Percentiles rank a stretch among this genome's conserved stretches.
Evolutionary conservation across 331 rosid species (phyloP).

Genomic region (Cydonia oblonga): DNA sequence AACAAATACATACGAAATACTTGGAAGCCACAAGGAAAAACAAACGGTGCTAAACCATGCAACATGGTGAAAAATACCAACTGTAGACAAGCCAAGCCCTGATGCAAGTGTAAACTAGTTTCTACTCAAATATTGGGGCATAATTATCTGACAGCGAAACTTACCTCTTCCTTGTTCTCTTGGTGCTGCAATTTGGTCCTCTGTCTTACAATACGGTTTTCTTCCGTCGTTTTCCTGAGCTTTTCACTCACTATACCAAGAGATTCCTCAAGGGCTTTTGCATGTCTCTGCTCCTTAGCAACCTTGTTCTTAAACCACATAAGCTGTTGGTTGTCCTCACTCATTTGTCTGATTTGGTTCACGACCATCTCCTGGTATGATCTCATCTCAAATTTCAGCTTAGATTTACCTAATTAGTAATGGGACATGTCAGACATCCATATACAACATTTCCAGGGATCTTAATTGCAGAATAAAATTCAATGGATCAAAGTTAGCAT

Average conservation of each 20-base stretch:
- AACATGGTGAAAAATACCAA: background rate
- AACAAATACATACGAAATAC: background rate
- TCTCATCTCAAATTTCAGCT: conserved; percentile 60
- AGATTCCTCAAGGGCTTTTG: conserved; percentile 47
- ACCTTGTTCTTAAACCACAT: conserved; percentile 46
- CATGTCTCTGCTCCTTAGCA: conserved; percentile 31
- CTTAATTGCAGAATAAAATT: background rate
- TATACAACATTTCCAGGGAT: background rate
- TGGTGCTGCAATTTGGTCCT: conserved; percentile 65
- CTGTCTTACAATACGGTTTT: conserved; percentile 61
- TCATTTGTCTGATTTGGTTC: conserved; percentile 64
- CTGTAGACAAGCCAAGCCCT: background rate
- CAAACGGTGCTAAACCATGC: background rate
- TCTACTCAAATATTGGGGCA: background rate
- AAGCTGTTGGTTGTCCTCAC: conserved; percentile 85
- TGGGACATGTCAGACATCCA: background rate
- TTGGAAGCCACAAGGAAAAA: background rate
- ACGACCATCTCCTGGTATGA: conserved; percentile 84
- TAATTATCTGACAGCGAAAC: background rate
- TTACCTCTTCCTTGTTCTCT: conserved; percentile 81
- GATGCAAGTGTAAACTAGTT: background rate
- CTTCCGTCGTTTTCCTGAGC: conserved; percentile 58
- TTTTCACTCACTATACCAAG: conserved; percentile 42
- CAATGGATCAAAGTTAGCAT: background rate
- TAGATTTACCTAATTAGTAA: conserved; percentile 46